These are phyloP conservation scores for Suillus spraguei DNA, from an alignment of 768 basidiomycete genomes.

Conservation along the genomic window DNA sequence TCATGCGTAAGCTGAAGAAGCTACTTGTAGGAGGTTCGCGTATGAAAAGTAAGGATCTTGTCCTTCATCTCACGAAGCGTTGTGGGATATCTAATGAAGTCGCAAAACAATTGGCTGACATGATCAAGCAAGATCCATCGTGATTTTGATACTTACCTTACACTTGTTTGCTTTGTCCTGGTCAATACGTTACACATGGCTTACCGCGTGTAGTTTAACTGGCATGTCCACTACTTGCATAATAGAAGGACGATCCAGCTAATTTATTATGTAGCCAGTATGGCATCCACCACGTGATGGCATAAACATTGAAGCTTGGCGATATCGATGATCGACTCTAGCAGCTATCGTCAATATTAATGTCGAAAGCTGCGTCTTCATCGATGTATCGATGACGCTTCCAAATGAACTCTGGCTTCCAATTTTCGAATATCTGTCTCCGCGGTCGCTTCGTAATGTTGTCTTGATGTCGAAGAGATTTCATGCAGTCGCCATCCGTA, in stretches of 20 bases:
- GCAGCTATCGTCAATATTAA: neutral
- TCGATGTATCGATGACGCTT: conserved; percentile 15
- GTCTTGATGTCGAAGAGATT: conserved; percentile 33
- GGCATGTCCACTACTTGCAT: no score
- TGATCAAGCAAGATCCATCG: neutral
- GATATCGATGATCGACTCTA: no score
- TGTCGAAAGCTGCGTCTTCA: neutral
- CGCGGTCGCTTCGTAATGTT: conserved; percentile 33
- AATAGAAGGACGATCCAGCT: no score
- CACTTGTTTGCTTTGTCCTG: neutral
- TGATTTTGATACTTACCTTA: neutral
- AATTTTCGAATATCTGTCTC: conserved; percentile 37
- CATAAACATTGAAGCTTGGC: no score
- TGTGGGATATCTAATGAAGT: neutral
- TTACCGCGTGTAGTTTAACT: no score
- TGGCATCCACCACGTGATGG: neutral
- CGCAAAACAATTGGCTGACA: neutral
- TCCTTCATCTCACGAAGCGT: neutral
- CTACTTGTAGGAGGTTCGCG: neutral
- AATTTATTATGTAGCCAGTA: neutral
- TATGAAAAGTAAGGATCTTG: neutral
- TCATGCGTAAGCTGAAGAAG: neutral
- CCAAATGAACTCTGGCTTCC: conserved; percentile 43
- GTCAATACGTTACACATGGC: neutral
- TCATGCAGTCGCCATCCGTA: conserved; percentile 28